phyloP scores from a whole-genome alignment of 495 filamentous ascomycete genomes.

The Mycothermus thermophilus region DNA sequence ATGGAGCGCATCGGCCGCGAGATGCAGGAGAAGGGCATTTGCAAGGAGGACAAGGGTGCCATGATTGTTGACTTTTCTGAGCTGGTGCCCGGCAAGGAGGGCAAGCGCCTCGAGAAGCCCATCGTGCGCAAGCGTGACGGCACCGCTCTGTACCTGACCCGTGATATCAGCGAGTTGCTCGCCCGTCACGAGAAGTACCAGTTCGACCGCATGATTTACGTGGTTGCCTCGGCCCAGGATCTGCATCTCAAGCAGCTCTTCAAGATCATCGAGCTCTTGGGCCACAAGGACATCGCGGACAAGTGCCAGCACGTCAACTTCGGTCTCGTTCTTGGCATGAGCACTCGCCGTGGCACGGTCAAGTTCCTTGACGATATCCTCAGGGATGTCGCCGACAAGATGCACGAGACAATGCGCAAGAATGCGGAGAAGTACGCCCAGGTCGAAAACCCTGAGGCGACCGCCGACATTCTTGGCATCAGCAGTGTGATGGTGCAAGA shows the following conservation, averaged over 20 bases:
- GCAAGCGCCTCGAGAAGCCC: constrained; percentile 41
- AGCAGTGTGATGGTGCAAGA: constrained; percentile 53
- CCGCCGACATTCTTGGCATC: constrained; percentile 46
- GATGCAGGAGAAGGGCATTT: constrained; percentile 59
- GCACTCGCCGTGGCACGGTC: constrained; percentile 42
- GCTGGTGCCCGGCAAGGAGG: constrained; percentile 45
- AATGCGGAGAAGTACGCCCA: constrained; percentile 47
- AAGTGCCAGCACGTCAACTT: constrained; percentile 51
- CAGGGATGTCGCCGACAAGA: constrained; percentile 44
- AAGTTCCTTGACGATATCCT: constrained; percentile 50
- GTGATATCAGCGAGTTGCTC: constrained; percentile 51
- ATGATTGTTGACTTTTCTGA: constrained; percentile 79
- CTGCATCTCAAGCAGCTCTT: constrained; percentile 49
- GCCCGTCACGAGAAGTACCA: constrained; percentile 45
- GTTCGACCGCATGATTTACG: constrained; percentile 60
- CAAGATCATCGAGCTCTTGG: constrained; percentile 49
- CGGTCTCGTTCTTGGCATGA: constrained; percentile 48
- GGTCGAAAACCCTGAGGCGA: constrained; percentile 40
- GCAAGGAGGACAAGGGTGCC: constrained; percentile 75
- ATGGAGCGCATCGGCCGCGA: constrained; percentile 55
- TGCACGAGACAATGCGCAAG: constrained; percentile 52
- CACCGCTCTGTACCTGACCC: constrained; percentile 50
- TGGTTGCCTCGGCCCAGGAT: constrained; percentile 47
- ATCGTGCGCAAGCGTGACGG: constrained; percentile 48
- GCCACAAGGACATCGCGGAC: constrained; percentile 41